Evolutionary conservation across 257 asterid genomes (phyloP).

Genomic region (Solanum okadae): DNA sequence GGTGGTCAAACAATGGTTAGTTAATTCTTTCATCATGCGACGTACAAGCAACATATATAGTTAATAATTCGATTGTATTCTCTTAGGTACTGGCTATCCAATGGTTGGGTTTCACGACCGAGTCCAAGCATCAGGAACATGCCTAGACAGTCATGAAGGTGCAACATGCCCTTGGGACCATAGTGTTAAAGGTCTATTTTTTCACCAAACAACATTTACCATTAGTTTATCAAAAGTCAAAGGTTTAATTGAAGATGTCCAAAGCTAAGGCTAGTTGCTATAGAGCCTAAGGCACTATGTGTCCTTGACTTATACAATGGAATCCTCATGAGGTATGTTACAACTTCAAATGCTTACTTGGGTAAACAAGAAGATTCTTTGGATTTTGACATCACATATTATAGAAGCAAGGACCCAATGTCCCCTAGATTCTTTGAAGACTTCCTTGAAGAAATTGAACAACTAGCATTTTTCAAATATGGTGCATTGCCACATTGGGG

Average conservation of each 20-base stretch:
- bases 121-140: constrained; percentile 16
- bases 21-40: neutral
- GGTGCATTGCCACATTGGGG: constrained; percentile 27
- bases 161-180: constrained; percentile 19
- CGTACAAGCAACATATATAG: neutral
- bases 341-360: constrained; percentile 16
- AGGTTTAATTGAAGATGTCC: constrained; percentile 10
- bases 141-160: constrained; percentile 12
- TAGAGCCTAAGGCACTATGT: constrained; percentile 7
- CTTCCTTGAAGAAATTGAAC: constrained; percentile 15
- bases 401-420: constrained; percentile 12
- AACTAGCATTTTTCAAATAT: constrained; percentile 13
- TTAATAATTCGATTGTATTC: no score
- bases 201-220: constrained; percentile 9
- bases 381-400: constrained; percentile 17
- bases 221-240: constrained; percentile 13
- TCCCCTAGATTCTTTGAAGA: constrained; percentile 16
- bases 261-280: neutral
- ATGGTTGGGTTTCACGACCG: constrained; percentile 12
- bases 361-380: constrained; percentile 18
- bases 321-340: constrained; percentile 11
- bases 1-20: constrained; percentile 15
- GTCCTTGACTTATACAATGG: constrained; percentile 6
- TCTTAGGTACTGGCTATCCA: constrained; percentile 10
- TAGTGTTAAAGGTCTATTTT: constrained; percentile 11